These are phyloP conservation scores for Schizopora paradoxa DNA, from an alignment of 1,284 basidiomycete genomes.

Conservation along the genomic window DNA sequence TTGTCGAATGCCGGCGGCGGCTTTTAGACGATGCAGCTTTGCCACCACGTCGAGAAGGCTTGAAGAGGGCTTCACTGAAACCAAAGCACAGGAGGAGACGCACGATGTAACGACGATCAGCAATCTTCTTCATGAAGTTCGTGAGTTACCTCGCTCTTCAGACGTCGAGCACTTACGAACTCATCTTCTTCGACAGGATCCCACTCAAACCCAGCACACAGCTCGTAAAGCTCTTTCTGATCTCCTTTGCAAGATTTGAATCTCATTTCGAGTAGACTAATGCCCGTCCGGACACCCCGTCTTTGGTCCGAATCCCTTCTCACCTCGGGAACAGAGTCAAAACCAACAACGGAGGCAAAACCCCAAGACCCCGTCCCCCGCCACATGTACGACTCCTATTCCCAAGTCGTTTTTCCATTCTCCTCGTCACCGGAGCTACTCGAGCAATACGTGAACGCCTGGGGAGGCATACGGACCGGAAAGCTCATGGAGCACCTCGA, in stretches of 20 bases:
- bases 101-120: slow-evolving; percentile 57
- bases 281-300: slow-evolving; percentile 44
- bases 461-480: slow-evolving; percentile 63
- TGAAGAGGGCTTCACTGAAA: too few species aligned
- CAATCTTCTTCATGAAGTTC: slow-evolving; percentile 46
- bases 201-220: slow-evolving; percentile 50
- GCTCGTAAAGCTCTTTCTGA: slow-evolving; percentile 36
- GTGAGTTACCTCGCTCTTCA: slow-evolving; percentile 37
- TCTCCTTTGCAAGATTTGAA: slow-evolving; percentile 1
- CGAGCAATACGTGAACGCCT: slow-evolving; percentile 65
- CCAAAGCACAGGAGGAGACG: slow-evolving; percentile 37
- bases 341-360: slow-evolving; percentile 19
- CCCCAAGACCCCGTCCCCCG: slow-evolving; percentile 36
- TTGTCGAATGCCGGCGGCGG: too few species aligned
- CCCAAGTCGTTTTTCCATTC: slow-evolving; percentile 60
- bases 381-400: slow-evolving; percentile 66
- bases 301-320: slow-evolving; percentile 58
- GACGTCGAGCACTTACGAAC: slow-evolving; percentile 1
- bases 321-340: slow-evolving; percentile 25
- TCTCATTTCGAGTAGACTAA: slow-evolving; percentile 32
- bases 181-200: slow-evolving; percentile 33
- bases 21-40: too few species aligned
- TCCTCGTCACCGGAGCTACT: slow-evolving; percentile 49
- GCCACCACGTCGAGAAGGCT: too few species aligned
- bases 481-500: slow-evolving; percentile 77